phyloP scores from a whole-genome alignment of 179 eudicot species.

The Silene coronaria region DNA sequence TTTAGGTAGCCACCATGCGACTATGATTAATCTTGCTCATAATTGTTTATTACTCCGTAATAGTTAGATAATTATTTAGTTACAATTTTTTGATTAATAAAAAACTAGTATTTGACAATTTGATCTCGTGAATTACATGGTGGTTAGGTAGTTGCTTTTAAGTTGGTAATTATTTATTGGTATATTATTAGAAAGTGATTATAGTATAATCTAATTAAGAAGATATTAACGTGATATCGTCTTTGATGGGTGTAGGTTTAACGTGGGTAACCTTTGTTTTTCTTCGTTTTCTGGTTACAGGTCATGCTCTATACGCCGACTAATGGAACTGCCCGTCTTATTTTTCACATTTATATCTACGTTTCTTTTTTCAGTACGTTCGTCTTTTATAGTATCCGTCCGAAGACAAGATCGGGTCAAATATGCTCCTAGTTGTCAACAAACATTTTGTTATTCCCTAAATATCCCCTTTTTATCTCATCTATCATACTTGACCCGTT shows the following conservation, averaged over 20 bases:
- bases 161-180: neutral
- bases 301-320: neutral
- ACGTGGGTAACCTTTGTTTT: neutral
- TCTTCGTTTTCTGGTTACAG: neutral
- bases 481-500: too few species aligned
- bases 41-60: neutral
- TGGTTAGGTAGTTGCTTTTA: constrained; percentile 10
- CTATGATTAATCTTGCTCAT: neutral
- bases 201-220: neutral
- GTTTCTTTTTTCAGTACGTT: too few species aligned
- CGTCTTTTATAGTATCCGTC: too few species aligned
- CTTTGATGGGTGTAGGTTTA: neutral
- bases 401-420: too few species aligned
- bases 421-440: too few species aligned
- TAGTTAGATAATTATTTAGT: neutral
- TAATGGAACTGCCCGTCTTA: too few species aligned
- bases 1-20: neutral
- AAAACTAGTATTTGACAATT: neutral
- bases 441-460: too few species aligned
- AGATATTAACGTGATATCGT: neutral
- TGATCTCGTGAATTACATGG: constrained; percentile 1
- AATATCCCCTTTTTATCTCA: too few species aligned
- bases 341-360: too few species aligned
- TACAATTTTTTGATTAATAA: too few species aligned
- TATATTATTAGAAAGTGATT: constrained; percentile 7